Evolutionary conservation across 495 filamentous ascomycete genomes (phyloP).

Genomic region (Xylona heveae): DNA sequence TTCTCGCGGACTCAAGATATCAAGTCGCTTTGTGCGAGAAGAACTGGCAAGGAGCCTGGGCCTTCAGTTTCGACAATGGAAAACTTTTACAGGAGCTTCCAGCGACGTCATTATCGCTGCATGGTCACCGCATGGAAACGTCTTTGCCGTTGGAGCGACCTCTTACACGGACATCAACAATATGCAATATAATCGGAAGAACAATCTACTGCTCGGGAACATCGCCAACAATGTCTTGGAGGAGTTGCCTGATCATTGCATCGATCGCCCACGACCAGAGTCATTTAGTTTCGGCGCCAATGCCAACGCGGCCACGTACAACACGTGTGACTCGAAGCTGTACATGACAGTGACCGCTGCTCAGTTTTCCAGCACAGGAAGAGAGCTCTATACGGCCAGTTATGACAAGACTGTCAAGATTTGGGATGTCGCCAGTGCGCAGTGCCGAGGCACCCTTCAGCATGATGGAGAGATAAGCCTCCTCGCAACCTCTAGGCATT

Average conservation of each 20-base stretch:
- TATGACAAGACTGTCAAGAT: conserved; percentile 67
- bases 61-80: too few relatives aligned
- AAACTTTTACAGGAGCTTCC: conserved; percentile 29
- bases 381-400: conserved; percentile 50
- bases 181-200: conserved; percentile 65
- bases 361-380: conserved; percentile 36
- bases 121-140: conserved; percentile 25
- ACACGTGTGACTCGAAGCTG: conserved; percentile 38
- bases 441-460: conserved; percentile 27
- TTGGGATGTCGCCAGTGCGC: conserved; percentile 32
- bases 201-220: conserved; percentile 62
- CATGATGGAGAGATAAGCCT: conserved; percentile 54
- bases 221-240: conserved; percentile 25
- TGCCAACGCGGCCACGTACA: conserved; percentile 30
- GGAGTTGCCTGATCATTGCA: conserved; percentile 51
- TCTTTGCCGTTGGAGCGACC: conserved; percentile 31
- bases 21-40: neutral
- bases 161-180: conserved; percentile 53
- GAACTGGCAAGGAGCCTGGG: conserved; percentile 2
- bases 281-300: conserved; percentile 25
- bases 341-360: conserved; percentile 63
- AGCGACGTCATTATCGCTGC: conserved; percentile 25
- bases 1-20: too few relatives aligned
- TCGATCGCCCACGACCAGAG: conserved; percentile 28
- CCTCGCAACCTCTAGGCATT: conserved; percentile 32